Evolutionary conservation across 768 basidiomycete genomes (phyloP).

Genomic region (Lactarius tabidus): DNA sequence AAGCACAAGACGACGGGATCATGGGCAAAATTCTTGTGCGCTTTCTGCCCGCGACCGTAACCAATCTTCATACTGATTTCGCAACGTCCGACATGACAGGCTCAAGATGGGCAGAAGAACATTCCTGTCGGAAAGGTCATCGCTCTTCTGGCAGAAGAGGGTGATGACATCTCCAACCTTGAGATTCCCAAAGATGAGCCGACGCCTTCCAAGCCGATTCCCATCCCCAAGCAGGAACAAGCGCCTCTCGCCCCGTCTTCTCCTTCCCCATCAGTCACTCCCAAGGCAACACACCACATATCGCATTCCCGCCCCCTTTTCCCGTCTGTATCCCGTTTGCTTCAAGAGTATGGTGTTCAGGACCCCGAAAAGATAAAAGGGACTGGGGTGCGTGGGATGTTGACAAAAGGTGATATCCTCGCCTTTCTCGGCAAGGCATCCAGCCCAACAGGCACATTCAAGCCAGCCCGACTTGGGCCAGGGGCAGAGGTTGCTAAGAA

Average conservation of each 20-base stretch:
- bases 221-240: constrained; percentile 27
- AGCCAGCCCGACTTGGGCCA: constrained; percentile 35
- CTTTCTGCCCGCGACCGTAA: constrained; percentile 13
- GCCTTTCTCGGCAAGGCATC: constrained; percentile 81
- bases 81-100: constrained; percentile 37
- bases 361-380: constrained; percentile 71
- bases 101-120: constrained; percentile 74
- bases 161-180: constrained; percentile 89
- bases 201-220: constrained; percentile 19
- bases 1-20: constrained; percentile 95
- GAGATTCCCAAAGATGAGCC: constrained; percentile 50
- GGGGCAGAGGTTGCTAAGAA: constrained; percentile 29
- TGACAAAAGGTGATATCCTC: constrained; percentile 95
- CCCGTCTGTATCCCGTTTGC: constrained; percentile 83
- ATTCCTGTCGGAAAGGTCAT: constrained; percentile 86
- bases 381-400: constrained; percentile 87
- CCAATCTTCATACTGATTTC: not conserved
- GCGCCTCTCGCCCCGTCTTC: constrained; percentile 30
- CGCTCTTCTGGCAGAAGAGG: constrained; percentile 91
- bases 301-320: constrained; percentile 70
- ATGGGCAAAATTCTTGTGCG: constrained; percentile 89
- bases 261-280: constrained; percentile 31
- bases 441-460: constrained; percentile 70
- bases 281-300: constrained; percentile 33
- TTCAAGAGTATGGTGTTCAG: constrained; percentile 57